A percentile compares a stretch with the other conserved stretches of the same genome.
These are phyloP conservation scores for Bipolaris bicolor DNA, from an alignment of 2,329 filamentous ascomycete genomes.

Conservation along the genomic window DNA sequence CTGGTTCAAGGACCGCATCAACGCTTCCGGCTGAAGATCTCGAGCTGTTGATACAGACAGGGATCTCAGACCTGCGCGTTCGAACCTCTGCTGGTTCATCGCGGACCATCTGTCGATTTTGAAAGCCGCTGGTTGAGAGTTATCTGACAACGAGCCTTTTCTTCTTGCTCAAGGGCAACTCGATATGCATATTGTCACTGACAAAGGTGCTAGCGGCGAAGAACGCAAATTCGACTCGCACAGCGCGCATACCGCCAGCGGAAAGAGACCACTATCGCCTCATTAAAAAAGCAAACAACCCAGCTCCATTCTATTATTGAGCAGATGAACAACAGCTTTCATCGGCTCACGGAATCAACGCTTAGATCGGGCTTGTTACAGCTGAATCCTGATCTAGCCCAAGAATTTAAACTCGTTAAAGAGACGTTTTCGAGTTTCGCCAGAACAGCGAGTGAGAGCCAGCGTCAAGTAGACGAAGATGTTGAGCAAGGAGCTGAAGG, in stretches of 20 bases:
- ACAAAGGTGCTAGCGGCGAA: slow-evolving; percentile 65
- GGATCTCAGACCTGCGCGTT: neutral
- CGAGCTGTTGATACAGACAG: neutral
- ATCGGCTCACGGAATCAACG: slow-evolving; percentile 68
- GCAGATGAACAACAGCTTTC: slow-evolving; percentile 75
- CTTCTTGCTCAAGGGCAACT: neutral
- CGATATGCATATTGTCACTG: slow-evolving; percentile 9
- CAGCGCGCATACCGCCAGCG: slow-evolving; percentile 84
- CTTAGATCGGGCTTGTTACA: slow-evolving; percentile 64
- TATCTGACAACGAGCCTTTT: neutral
- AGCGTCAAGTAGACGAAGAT: slow-evolving; percentile 38
- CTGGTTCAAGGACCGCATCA: neutral
- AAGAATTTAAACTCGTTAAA: slow-evolving; percentile 63
- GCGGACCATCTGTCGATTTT: no score
- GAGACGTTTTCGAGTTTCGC: slow-evolving; percentile 64
- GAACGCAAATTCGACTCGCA: slow-evolving; percentile 85
- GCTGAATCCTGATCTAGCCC: slow-evolving; percentile 62
- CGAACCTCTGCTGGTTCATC: neutral
- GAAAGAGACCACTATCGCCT: slow-evolving; percentile 80
- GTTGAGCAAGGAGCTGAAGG: slow-evolving; percentile 14
- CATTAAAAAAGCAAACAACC: slow-evolving; percentile 72
- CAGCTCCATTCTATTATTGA: slow-evolving; percentile 72
- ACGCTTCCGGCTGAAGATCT: neutral
- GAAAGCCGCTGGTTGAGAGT: neutral
- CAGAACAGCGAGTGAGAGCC: slow-evolving; percentile 51